These are phyloP conservation scores for Leishmania turanica DNA, from an alignment of 208 protist genomes.

Conservation along the genomic window DNA sequence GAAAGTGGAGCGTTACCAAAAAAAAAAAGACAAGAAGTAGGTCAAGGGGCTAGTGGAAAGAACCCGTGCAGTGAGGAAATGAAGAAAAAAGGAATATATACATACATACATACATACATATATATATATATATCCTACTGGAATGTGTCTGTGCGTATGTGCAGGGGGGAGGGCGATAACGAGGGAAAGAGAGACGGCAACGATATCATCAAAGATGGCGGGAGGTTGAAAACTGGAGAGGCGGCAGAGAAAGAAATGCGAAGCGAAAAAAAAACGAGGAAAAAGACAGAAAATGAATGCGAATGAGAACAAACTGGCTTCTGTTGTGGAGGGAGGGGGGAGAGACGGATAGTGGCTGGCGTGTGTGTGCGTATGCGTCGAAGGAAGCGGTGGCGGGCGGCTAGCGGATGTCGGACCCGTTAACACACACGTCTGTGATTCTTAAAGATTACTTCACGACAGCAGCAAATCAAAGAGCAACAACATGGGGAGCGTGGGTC, in stretches of 20 bases:
- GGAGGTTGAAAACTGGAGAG: not conserved
- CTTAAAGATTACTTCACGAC: not conserved
- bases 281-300: not conserved
- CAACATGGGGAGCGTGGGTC: not conserved
- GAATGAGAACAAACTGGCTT: not conserved
- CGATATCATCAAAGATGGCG: not conserved
- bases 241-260: not conserved
- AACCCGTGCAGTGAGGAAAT: not conserved
- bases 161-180: not conserved
- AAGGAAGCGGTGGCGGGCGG: not conserved
- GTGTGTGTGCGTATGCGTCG: not conserved
- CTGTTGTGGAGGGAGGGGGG: not conserved
- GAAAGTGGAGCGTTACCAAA: not conserved
- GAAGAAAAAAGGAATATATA: not conserved
- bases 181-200: not conserved
- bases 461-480: not conserved
- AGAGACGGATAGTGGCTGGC: not conserved
- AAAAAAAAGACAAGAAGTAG: not conserved
- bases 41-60: conserved; percentile 1
- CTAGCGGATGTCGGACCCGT: not conserved
- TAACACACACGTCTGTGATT: not conserved
- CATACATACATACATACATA: not conserved
- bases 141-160: not conserved
- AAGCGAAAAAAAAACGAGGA: not conserved
- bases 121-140: not conserved